phyloP scores from a whole-genome alignment of 805 yeast species.

The Wickerhamomyces rabaulensis region DNA sequence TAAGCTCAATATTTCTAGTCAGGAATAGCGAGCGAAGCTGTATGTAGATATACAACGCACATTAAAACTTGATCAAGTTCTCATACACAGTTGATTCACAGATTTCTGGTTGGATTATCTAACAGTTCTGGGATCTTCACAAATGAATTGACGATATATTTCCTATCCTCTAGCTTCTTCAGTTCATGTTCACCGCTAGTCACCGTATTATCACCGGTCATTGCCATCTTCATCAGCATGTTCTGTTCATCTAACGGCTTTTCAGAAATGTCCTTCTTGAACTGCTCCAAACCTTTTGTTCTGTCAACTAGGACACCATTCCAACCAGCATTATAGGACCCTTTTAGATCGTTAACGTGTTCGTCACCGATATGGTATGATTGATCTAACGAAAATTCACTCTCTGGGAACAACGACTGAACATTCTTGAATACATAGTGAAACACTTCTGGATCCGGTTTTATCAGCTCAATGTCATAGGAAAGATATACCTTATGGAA shows the following conservation, averaged over 20 bases:
- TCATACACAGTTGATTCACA: too few relatives aligned
- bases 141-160: constrained; percentile 1
- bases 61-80: too few relatives aligned
- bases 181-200: not conserved
- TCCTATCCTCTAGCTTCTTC: not conserved
- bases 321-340: constrained; percentile 53
- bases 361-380: constrained; percentile 72
- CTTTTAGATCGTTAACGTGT: constrained; percentile 46
- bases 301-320: constrained; percentile 54
- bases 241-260: constrained; percentile 9
- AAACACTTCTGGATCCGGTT: constrained; percentile 49
- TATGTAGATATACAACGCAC: too few relatives aligned
- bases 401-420: constrained; percentile 16
- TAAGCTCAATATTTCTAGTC: too few relatives aligned
- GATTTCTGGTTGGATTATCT: not conserved
- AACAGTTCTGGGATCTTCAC: not conserved
- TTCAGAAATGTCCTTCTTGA: constrained; percentile 8
- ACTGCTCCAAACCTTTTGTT: constrained; percentile 24
- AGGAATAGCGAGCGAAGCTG: too few relatives aligned
- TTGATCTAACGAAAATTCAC: constrained; percentile 13
- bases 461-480: constrained; percentile 48
- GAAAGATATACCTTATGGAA: constrained; percentile 45
- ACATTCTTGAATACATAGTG: constrained; percentile 30
- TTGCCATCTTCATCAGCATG: constrained; percentile 8
- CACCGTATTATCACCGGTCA: constrained; percentile 3